Evolutionary conservation across 768 basidiomycete species (phyloP).

Genomic region (Auriscalpium microsporum): DNA sequence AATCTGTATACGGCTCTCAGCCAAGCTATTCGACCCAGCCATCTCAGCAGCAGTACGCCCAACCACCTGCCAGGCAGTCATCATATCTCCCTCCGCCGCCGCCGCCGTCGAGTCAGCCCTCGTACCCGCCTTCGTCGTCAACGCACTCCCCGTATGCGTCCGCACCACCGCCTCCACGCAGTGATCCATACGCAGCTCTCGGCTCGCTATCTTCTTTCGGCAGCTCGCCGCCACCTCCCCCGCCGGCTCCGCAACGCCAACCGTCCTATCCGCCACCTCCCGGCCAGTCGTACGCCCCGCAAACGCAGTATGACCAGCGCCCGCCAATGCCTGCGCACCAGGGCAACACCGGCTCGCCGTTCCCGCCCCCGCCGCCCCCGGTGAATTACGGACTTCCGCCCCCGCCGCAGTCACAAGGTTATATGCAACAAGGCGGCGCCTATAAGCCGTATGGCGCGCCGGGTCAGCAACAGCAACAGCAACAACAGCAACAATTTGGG

Average conservation of each 20-base stretch:
- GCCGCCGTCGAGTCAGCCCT: conserved; percentile 3
- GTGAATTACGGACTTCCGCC: conserved; percentile 19
- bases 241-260: conserved; percentile 18
- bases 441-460: conserved; percentile 5
- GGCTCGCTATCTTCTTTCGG: conserved; percentile 9
- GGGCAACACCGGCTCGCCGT: conserved; percentile 10
- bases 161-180: conserved; percentile 19
- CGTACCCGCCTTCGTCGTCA: conserved; percentile 4
- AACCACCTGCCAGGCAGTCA: conserved; percentile 4
- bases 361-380: conserved; percentile 24
- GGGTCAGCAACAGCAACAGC: conserved; percentile 20
- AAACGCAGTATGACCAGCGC: neutral
- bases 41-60: conserved; percentile 10
- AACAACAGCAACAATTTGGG: conserved; percentile 23
- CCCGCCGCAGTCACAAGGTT: conserved; percentile 11
- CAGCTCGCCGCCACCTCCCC: conserved; percentile 1
- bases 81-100: conserved; percentile 17
- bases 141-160: conserved; percentile 6
- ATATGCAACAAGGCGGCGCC: neutral
- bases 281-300: conserved; percentile 10
- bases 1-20: conserved; percentile 6
- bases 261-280: conserved; percentile 17
- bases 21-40: conserved; percentile 3
- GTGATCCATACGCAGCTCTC: conserved; percentile 14
- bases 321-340: conserved; percentile 1